These are phyloP conservation scores for Penicillium pulvis DNA, from an alignment of 495 filamentous ascomycete genomes.

Conservation along the genomic window DNA sequence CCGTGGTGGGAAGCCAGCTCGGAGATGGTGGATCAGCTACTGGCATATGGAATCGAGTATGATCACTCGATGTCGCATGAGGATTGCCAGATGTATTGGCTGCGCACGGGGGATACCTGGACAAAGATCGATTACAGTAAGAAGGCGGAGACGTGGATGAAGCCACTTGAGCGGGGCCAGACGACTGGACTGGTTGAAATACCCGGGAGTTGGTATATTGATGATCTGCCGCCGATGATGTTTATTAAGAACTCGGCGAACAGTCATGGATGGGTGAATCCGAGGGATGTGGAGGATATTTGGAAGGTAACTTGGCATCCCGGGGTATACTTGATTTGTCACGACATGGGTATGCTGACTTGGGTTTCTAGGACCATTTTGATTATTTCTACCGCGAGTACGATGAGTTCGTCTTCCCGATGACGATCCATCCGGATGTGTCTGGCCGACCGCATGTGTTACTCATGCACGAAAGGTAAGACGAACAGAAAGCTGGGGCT, in stretches of 20 bases:
- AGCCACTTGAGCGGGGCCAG: constrained; percentile 55
- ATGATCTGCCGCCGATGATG: constrained; percentile 65
- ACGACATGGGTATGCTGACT: not conserved
- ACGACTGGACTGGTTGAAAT: constrained; percentile 64
- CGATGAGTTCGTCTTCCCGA: constrained; percentile 70
- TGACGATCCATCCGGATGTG: constrained; percentile 72
- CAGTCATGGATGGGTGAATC: constrained; percentile 63
- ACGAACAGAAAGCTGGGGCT: not conserved
- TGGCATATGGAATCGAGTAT: constrained; percentile 71
- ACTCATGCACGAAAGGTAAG: constrained; percentile 62
- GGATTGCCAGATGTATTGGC: constrained; percentile 66
- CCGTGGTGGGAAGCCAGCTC: constrained; percentile 68
- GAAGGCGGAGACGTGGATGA: constrained; percentile 67
- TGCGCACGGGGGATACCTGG: constrained; percentile 63
- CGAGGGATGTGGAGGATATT: constrained; percentile 58
- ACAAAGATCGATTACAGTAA: constrained; percentile 63
- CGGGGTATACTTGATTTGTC: not conserved
- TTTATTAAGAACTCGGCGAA: constrained; percentile 63
- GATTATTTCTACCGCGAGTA: constrained; percentile 72
- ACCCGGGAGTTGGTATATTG: constrained; percentile 68
- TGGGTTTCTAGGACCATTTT: constrained; percentile 55
- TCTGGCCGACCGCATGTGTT: constrained; percentile 67
- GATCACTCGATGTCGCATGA: constrained; percentile 69
- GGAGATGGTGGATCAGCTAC: constrained; percentile 66
- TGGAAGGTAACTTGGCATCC: constrained; percentile 41